Base-by-base conservation (phyloP, 768 basidiomycete species). In the Galerina sulciceps region DNA sequence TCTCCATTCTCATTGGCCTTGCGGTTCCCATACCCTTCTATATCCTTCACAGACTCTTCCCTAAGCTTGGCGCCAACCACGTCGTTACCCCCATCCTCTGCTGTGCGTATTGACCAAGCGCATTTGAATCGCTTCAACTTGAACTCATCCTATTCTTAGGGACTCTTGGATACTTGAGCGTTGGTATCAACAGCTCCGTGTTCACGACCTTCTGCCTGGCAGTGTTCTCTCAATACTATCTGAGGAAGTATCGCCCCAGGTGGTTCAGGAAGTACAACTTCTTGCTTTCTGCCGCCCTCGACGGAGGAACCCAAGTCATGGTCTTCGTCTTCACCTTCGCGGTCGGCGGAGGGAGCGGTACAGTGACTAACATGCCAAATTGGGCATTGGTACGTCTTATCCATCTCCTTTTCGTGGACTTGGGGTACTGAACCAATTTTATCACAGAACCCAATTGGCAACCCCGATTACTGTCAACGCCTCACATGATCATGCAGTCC, bases 21-120 rank as follows among this genome's bases (percentile, higher is more conserved):
- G 74, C 73, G 22, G 76, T 83, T 1, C 85, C 85, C 1, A 67
- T 87, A 23, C 85, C 84, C 1, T 85, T 85, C 80, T 85, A 76
- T 75, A 55, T 85, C 10, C 59, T 76, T 37, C 82, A 85, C 67
- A 67, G 73, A 41, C 69, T 75, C 65, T 84, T 68, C 71, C 85
- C 85, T 13, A 79, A 80, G 50, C 63, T 76, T 6, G 70, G 77
- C 10, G 77, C 81, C 48, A 73, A 85, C 60, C 72, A 79, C 53
- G 76, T 84, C 50, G 78, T 81, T 57, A 85, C 82, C 0, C 80
- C 84, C 10, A 76, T 83, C 59, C 75, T 81, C 8, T 77, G 78
- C 62, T 76, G 75, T 73, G 54, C 23, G 68, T 64, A 31, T 44
- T n/a, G 9, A 36, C 8, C 8, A 31, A 31, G 5, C 26, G 8